Percentiles rank a stretch among this genome's conserved stretches.
Conservation (phyloP, 139 green algal species). For the Gonium pectorale region DNA sequence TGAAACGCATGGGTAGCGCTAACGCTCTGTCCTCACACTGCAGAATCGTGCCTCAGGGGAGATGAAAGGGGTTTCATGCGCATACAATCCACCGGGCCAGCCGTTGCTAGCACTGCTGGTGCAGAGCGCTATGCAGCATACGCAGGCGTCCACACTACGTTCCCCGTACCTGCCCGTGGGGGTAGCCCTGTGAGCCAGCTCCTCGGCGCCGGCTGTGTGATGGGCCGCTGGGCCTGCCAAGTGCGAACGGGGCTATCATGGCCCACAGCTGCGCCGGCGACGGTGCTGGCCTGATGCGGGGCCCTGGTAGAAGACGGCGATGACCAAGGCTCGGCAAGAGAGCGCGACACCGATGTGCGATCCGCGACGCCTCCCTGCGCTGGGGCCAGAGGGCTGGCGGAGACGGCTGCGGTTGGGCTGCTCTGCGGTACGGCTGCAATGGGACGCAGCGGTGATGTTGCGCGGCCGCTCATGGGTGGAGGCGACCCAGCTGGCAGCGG, state of each 20-base stretch:
- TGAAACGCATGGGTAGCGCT: too few relatives aligned
- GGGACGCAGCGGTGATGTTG: neutral
- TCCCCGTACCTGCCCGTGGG: neutral
- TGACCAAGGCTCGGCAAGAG: neutral
- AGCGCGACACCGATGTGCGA: neutral
- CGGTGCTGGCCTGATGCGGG: too few relatives aligned
- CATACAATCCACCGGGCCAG: neutral
- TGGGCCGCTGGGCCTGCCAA: slow-evolving; percentile 25
- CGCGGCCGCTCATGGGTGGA: neutral
- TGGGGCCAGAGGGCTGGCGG: neutral
- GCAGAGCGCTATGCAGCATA: too few relatives aligned
- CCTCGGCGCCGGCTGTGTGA: slow-evolving; percentile 40
- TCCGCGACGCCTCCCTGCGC: neutral
- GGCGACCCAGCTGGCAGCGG: too few relatives aligned
- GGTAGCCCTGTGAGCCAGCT: slow-evolving; percentile 51
- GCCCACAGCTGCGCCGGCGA: too few relatives aligned
- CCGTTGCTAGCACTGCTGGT: too few relatives aligned
- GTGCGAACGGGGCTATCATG: neutral
- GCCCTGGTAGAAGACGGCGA: neutral
- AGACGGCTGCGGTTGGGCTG: neutral
- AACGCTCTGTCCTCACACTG: too few relatives aligned
- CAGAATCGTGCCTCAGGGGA: too few relatives aligned
- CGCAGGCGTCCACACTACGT: neutral
- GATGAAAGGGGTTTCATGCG: too few relatives aligned
- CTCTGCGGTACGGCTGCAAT: neutral